These are phyloP conservation scores for Quercus engelmannii DNA, from an alignment of 306 rosid species.

Conservation along the genomic window DNA sequence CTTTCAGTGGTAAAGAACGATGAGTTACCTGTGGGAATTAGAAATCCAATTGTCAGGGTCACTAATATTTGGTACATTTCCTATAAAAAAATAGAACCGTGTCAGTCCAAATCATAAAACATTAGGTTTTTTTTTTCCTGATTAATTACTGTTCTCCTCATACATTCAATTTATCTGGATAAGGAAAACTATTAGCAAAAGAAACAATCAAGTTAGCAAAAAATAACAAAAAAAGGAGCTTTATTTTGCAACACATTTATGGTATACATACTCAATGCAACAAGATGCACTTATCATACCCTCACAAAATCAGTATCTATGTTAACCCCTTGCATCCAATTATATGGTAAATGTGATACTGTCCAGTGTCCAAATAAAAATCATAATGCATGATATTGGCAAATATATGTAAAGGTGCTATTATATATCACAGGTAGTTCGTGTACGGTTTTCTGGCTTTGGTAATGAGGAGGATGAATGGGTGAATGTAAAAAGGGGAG, in stretches of 20 bases:
- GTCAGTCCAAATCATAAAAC: background rate
- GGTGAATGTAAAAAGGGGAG: constrained; percentile 60
- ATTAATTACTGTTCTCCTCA: too few species aligned
- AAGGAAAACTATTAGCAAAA: too few species aligned
- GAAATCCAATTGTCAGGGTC: background rate
- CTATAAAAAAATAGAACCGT: background rate
- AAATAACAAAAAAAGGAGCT: background rate
- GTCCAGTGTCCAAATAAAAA: constrained; percentile 6
- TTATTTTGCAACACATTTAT: background rate
- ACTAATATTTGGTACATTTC: background rate
- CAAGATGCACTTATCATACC: background rate
- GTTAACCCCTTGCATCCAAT: background rate
- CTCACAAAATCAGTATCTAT: background rate
- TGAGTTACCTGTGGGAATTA: background rate
- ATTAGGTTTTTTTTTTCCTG: background rate
- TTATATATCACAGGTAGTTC: constrained; percentile 54
- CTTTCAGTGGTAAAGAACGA: background rate
- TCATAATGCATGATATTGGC: constrained; percentile 10
- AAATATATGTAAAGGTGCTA: constrained; percentile 14
- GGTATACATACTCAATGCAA: background rate
- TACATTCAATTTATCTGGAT: too few species aligned
- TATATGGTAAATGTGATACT: constrained; percentile 1
- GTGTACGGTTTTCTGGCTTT: constrained; percentile 69
- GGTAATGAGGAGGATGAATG: constrained; percentile 75
- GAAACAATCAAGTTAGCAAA: background rate